phyloP scores from a whole-genome alignment of 2,329 filamentous ascomycete genomes.

The Cercospora canescens region DNA sequence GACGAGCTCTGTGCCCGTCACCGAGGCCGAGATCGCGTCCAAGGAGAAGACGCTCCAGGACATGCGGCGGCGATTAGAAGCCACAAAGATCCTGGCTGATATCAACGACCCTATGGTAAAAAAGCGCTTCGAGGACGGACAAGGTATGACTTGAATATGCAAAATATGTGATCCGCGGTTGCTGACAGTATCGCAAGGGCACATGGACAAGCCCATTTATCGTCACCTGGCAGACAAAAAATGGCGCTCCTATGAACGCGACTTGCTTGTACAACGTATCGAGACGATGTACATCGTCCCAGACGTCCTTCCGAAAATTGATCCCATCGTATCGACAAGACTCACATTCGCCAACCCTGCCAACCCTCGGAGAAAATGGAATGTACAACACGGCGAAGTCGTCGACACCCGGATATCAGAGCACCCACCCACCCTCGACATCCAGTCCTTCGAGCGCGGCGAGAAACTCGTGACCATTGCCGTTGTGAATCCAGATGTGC shows the following conservation, averaged over 20 bases:
- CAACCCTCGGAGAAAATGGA: constrained; percentile 41
- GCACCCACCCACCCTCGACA: constrained; percentile 69
- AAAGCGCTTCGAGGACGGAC: constrained; percentile 87
- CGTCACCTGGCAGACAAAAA: constrained; percentile 82
- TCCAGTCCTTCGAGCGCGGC: constrained; percentile 83
- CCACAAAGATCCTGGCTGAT: constrained; percentile 85
- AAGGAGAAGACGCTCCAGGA: constrained; percentile 68
- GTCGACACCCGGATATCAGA: constrained; percentile 75
- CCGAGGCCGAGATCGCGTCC: constrained; percentile 28
- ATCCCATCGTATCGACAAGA: constrained; percentile 76
- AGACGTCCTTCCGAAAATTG: constrained; percentile 78
- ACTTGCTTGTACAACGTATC: constrained; percentile 81
- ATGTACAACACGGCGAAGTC: constrained; percentile 73
- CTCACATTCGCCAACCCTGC: constrained; percentile 65
- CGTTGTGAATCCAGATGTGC: constrained; percentile 88
- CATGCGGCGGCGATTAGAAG: constrained; percentile 71
- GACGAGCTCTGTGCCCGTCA: constrained; percentile 49
- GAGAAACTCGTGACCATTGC: constrained; percentile 80
- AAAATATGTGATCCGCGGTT: not conserved
- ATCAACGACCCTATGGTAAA: constrained; percentile 95
- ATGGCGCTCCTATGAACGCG: constrained; percentile 81
- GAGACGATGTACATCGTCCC: constrained; percentile 83
- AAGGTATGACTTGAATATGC: constrained; percentile 56
- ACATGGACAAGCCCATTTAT: constrained; percentile 97
- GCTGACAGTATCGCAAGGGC: constrained; percentile 56